Percentiles rank a stretch among this genome's conserved stretches.
Evolutionary conservation across 1,139 yeast species (phyloP).

Genomic region (Debaryomyces udenii): DNA sequence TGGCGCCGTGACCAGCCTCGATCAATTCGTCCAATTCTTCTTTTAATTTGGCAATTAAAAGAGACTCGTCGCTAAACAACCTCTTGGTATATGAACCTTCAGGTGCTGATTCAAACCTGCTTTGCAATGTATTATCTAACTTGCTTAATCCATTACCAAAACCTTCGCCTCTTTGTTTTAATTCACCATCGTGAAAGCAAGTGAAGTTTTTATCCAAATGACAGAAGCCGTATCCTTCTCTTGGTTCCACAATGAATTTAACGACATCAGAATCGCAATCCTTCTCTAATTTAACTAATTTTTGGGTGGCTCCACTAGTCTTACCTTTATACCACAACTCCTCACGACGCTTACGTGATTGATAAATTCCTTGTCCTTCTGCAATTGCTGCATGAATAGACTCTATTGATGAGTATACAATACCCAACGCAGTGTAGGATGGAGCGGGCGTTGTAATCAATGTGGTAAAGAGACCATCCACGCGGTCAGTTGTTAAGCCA

Average conservation of each 20-base stretch:
- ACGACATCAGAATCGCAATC: constrained; percentile 96
- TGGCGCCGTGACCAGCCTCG: constrained; percentile 65
- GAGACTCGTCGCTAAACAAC: constrained; percentile 72
- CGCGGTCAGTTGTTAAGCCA: constrained; percentile 74
- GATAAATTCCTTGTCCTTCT: constrained; percentile 88
- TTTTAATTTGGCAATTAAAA: constrained; percentile 82
- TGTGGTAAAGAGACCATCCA: constrained; percentile 84
- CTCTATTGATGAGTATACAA: constrained; percentile 85
- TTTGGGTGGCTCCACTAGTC: constrained; percentile 93
- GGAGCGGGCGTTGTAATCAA: constrained; percentile 71
- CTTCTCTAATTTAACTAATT: constrained; percentile 60
- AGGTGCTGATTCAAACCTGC: constrained; percentile 66
- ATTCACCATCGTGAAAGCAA: constrained; percentile 63
- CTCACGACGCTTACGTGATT: constrained; percentile 82
- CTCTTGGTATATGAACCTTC: constrained; percentile 92
- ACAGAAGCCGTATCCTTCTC: constrained; percentile 83
- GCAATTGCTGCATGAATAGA: constrained; percentile 82
- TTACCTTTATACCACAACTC: constrained; percentile 94
- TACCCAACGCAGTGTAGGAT: constrained; percentile 66
- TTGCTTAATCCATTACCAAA: constrained; percentile 61
- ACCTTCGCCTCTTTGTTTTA: constrained; percentile 44
- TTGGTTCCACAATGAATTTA: constrained; percentile 81
- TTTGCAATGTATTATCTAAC: constrained; percentile 65
- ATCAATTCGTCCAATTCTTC: constrained; percentile 97
- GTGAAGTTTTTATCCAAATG: constrained; percentile 74